Conservation (phyloP, 129 eudicot species). For the Deinandra increscens region DNA sequence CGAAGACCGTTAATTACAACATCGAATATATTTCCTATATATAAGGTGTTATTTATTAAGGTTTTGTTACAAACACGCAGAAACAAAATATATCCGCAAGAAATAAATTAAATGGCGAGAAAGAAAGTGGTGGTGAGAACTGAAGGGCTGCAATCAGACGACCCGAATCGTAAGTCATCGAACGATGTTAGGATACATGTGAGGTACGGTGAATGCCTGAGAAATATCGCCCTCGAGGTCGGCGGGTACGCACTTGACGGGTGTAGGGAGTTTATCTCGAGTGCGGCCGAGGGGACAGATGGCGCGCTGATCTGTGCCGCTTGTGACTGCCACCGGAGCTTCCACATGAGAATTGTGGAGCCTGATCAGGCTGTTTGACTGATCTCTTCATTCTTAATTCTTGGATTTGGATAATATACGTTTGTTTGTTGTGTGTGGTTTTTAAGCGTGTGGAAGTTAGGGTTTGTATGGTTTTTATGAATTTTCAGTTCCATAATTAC, state of each 20-base stretch:
- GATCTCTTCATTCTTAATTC: too few relatives aligned
- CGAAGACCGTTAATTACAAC: slow-evolving; percentile 15
- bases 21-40: slow-evolving; percentile 18
- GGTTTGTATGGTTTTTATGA: too few relatives aligned
- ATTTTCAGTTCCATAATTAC: too few relatives aligned
- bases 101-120: slow-evolving; percentile 26
- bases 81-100: slow-evolving; percentile 14
- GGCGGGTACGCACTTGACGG: slow-evolving; percentile 37
- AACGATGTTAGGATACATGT: slow-evolving; percentile 24
- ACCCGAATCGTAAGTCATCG: slow-evolving; percentile 27
- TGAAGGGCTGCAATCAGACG: slow-evolving; percentile 3
- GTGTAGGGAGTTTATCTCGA: slow-evolving; percentile 33
- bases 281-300: slow-evolving; percentile 24
- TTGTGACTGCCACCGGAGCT: slow-evolving; percentile 35
- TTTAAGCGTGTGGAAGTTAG: too few relatives aligned
- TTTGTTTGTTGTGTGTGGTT: too few relatives aligned
- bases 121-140: slow-evolving; percentile 18
- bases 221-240: slow-evolving; percentile 30
- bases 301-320: slow-evolving; percentile 32
- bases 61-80: slow-evolving; percentile 11
- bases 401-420: too few relatives aligned
- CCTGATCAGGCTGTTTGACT: slow-evolving; percentile 30
- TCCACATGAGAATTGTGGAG: slow-evolving; percentile 23
- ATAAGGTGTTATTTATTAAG: slow-evolving; percentile 25
- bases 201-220: slow-evolving; percentile 31